A percentile compares a stretch with the other conserved stretches of the same genome.
These are phyloP conservation scores for Solanum bulbocastanum DNA, from an alignment of 257 asterid genomes.

Conservation along the genomic window DNA sequence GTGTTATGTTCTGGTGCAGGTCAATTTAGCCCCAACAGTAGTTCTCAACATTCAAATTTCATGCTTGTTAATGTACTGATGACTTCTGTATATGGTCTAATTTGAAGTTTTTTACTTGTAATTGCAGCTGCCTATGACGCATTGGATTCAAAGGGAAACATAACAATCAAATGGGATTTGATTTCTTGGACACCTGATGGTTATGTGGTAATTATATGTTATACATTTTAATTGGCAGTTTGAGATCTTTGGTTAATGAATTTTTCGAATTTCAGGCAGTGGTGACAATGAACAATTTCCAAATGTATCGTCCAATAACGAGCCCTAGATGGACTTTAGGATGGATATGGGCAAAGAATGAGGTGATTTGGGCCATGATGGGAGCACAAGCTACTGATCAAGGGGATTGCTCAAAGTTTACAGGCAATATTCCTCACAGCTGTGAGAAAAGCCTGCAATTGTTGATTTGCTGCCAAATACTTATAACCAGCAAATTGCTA, in stretches of 20 bases:
- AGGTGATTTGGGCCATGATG: slow-evolving; percentile 14
- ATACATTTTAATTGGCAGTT: background rate
- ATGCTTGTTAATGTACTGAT: too few species aligned
- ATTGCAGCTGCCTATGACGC: slow-evolving; percentile 7
- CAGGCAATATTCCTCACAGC: slow-evolving; percentile 12
- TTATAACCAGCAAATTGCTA: slow-evolving; percentile 14
- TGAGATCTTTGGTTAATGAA: background rate
- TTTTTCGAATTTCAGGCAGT: slow-evolving; percentile 4
- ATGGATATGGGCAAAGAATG: slow-evolving; percentile 21
- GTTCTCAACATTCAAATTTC: too few species aligned
- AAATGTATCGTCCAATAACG: background rate
- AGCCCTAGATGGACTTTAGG: background rate
- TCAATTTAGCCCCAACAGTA: too few species aligned
- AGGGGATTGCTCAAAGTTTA: slow-evolving; percentile 22
- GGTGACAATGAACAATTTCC: background rate
- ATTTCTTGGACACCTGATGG: slow-evolving; percentile 15
- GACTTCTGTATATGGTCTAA: too few species aligned
- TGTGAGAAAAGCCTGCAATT: slow-evolving; percentile 8
- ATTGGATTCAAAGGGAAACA: slow-evolving; percentile 6
- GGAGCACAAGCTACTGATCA: slow-evolving; percentile 20
- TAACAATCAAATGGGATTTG: slow-evolving; percentile 17
- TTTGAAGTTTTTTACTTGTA: background rate
- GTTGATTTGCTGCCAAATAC: slow-evolving; percentile 19
- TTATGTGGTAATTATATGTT: slow-evolving; percentile 1
- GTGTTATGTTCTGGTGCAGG: too few species aligned